A percentile compares a stretch with the other conserved stretches of the same genome.
Evolutionary conservation across 371 early-diverging fungal species (phyloP).

Genomic region (Hamiltosporidium magnivora): DNA sequence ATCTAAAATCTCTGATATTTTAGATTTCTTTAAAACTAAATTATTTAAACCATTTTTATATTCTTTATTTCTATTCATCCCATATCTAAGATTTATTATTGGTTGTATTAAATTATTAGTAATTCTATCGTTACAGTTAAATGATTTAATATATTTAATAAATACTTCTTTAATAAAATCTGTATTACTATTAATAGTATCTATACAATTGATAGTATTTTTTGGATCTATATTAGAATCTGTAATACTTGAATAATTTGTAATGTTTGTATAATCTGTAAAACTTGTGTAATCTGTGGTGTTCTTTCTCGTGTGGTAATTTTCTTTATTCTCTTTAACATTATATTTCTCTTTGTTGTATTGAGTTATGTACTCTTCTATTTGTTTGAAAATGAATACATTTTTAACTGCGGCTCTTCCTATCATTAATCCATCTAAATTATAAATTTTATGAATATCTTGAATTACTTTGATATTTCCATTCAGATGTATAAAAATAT

Average conservation of each 20-base stretch:
- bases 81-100: neutral
- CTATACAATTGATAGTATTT: neutral
- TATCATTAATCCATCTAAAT: conserved; percentile 57
- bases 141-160: conserved; percentile 4
- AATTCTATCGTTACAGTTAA: neutral
- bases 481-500: conserved; percentile 63
- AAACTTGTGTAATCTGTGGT: neutral
- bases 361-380: neutral
- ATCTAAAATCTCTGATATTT: neutral
- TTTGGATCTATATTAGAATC: neutral
- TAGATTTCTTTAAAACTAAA: neutral
- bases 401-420: conserved; percentile 52
- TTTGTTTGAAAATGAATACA: conserved; percentile 35
- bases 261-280: neutral
- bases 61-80: neutral
- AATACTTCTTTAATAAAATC: neutral
- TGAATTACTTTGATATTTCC: conserved; percentile 61
- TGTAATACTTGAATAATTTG: neutral
- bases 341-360: neutral
- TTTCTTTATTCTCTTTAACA: neutral
- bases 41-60: neutral
- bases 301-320: neutral
- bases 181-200: neutral
- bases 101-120: neutral
- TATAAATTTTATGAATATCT: neutral